A percentile compares a stretch with the other conserved stretches of the same genome.
phyloP scores from a whole-genome alignment of 164 flowering plant species.

The Tetracentron sinense region DNA sequence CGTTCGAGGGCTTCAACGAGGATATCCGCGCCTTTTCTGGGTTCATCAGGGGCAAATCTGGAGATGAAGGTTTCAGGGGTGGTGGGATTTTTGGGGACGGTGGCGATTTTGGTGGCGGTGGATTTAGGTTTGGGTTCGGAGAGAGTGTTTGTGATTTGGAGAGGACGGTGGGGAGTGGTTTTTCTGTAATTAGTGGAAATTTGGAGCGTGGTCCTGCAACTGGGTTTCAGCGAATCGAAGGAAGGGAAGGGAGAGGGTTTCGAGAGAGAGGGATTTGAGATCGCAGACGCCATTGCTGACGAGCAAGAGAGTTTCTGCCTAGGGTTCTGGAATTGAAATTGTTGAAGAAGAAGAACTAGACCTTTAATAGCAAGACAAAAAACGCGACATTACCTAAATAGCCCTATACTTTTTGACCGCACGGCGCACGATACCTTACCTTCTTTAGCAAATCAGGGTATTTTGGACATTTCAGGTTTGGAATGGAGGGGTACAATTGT shows the following conservation, averaged over 20 bases:
- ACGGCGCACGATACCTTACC: too few relatives aligned
- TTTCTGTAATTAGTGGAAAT: background rate
- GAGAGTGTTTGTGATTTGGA: constrained; percentile 12
- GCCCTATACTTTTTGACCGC: too few relatives aligned
- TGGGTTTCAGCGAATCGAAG: background rate
- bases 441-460: too few relatives aligned
- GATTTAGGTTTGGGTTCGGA: constrained; percentile 10
- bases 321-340: too few relatives aligned
- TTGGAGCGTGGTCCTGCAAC: background rate
- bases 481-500: too few relatives aligned
- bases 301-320: too few relatives aligned
- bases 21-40: constrained; percentile 61
- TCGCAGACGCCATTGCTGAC: background rate
- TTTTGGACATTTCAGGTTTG: too few relatives aligned
- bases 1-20: constrained; percentile 75
- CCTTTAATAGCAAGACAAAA: too few relatives aligned
- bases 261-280: background rate
- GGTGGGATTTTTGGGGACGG: background rate
- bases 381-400: too few relatives aligned
- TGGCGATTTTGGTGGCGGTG: background rate
- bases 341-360: too few relatives aligned
- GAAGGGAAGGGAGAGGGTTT: background rate
- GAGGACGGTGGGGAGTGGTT: background rate
- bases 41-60: constrained; percentile 44
- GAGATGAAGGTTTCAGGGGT: constrained; percentile 18